Base-by-base conservation (phyloP, 2,329 filamentous ascomycete species). In the Neofusicoccum umdonicola region DNA sequence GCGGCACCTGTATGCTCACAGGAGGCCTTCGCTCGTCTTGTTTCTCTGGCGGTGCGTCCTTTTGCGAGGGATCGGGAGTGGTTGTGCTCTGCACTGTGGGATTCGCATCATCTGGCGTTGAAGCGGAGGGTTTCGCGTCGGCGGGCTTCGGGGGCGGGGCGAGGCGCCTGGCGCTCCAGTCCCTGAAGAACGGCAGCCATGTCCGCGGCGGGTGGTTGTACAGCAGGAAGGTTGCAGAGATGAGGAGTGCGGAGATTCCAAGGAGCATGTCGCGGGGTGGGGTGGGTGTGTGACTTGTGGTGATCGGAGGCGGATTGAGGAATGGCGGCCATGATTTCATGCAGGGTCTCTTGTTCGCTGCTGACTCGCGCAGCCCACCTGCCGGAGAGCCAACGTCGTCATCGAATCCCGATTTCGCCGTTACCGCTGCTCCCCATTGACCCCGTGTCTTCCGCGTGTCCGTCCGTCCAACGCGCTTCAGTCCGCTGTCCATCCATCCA, bases 211-310 rank as follows among this genome's bases (percentile, higher is more conserved):
- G 75, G 60, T 73, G 72, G 56, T 71, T 71, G 68, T 77, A 77
- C 15, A 76, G 63, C 19, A 77, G 69, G 17, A 76, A 68, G 4
- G 75, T 74, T 48, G 77, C 71, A 65, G 76, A 77, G 54, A 77
- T 71, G 41, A 73, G 72, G 39, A 78, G 67, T 12, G 77, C 65
- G n/a, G 76, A 75, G 57, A 77, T 71, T 54, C 73, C 76, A 62
- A 77, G 69, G 61, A 78, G 71, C 76, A 78, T 78, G 57, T 35
- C 52, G 63, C 13, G 62, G 41, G 42, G 22, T 15, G 44, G 50
- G 34, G 62, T 44, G 13, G 39, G 17, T 19, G 7, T 19, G 31
- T 22, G 56, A 31, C 19, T 19, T 60, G 56, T 47, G 56, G 47
- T 58, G 56, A 58, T 58, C 54, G 54, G 52, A 45, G 41, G 54